Conservation (phyloP, 257 asterid genomes). For the Linderniella brevidens region DNA sequence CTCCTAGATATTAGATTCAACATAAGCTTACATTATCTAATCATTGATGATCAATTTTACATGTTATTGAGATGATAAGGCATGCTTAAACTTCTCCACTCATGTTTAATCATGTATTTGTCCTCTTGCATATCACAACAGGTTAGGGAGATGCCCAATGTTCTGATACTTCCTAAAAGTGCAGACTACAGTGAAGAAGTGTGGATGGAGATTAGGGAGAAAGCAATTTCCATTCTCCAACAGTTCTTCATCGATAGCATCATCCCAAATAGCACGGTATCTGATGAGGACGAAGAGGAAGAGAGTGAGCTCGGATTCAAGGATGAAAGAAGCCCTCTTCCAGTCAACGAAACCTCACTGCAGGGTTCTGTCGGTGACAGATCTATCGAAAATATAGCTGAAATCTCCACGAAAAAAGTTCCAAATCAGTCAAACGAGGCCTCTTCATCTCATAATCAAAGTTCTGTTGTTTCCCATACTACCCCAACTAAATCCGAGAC, state of each 20-base stretch:
- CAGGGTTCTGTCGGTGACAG: conserved; percentile 43
- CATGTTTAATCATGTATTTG: conserved; percentile 7
- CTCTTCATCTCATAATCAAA: conserved; percentile 46
- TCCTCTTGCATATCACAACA: conserved; percentile 24
- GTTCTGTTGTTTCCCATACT: conserved; percentile 42
- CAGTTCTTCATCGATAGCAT: conserved; percentile 62
- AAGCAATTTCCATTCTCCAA: conserved; percentile 61
- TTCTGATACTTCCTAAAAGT: conserved; percentile 92
- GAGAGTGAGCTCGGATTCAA: conserved; percentile 42
- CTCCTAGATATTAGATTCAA: too few relatives aligned
- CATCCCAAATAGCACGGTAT: conserved; percentile 59
- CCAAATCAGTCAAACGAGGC: conserved; percentile 35
- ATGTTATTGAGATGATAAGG: too few relatives aligned
- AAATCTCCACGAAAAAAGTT: conserved; percentile 60
- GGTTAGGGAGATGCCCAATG: conserved; percentile 99
- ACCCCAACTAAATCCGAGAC: conserved; percentile 49
- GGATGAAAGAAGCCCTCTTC: conserved; percentile 24
- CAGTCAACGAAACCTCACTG: conserved; percentile 36
- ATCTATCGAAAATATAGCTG: conserved; percentile 38
- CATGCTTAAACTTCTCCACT: too few relatives aligned
- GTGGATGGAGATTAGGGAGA: conserved; percentile 98
- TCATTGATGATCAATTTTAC: too few relatives aligned
- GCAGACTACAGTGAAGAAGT: conserved; percentile 99
- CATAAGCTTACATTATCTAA: too few relatives aligned
- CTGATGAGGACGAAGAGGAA: conserved; percentile 69